Evolutionary conservation across 441 rosid genomes (phyloP), one percentile per base, ranked within the genome.

Genomic region (Populus trichocarpa): DNA sequence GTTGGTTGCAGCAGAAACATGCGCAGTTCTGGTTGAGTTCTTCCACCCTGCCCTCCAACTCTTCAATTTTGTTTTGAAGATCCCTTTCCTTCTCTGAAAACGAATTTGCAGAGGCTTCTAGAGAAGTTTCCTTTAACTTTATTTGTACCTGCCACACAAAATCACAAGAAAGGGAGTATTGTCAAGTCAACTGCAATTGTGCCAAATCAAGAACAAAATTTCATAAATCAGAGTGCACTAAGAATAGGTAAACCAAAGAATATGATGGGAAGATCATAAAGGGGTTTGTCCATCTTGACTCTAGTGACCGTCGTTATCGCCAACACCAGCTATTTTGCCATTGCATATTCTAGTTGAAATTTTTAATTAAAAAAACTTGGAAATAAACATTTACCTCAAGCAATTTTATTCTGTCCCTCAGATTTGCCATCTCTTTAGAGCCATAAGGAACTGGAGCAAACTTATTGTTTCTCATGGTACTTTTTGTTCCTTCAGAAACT

Each of bases 51-150:
- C 79, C 73, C 73, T 89, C 91, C 72, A 92, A 71, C 77, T 91
- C 98, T 25, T 89, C 88, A 35, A 92, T 89, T 85, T 70, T 85
- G 81, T 68, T 86, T 64, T 63, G 77, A 71, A 91, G 89, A 76
- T 87, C 88, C 36, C 70, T 88, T 87, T 91, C 97, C 84, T 87
- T 96, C 77, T 85, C 86, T 42, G 79, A 38, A 80, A 90, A 91
- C 66, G 82, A 79, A 78, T 78, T 84, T 57, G 85, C 81, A 4
- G 93, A 89, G 70, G 85, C 85, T 83, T 88, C 93, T 36, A 91
- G 30, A 53, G 88, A 87, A 78, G 82, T 83, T 81, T 92, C 96
- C 83, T 92, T 92, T 30, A 78, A 71, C 76, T 85, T 89, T 75
- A 93, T 87, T 79, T 89, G 90, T 78, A 82, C 91, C 97, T 93